Conservation (phyloP, 2,329 filamentous ascomycete species). For the Neopestalotiopsis sp. region DNA sequence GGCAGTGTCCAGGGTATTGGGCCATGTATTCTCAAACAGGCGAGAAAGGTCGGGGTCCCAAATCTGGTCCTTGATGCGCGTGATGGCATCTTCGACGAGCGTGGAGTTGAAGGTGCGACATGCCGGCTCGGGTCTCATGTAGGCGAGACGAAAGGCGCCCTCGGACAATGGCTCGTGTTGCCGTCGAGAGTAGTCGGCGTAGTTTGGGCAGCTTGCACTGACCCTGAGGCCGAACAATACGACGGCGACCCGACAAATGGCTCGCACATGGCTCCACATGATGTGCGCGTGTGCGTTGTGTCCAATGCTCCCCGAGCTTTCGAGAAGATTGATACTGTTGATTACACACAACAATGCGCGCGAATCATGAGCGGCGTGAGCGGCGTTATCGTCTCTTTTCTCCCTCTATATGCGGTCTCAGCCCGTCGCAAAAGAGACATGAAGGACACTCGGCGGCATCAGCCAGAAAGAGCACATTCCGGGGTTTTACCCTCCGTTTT, state of each 20-base stretch:
- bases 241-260: neutral
- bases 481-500: neutral
- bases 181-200: constrained; percentile 62
- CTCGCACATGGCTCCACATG: neutral
- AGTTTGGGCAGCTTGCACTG: constrained; percentile 63
- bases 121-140: constrained; percentile 74
- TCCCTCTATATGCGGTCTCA: neutral
- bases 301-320: no score
- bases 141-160: constrained; percentile 79
- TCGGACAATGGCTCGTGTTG: constrained; percentile 74
- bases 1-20: constrained; percentile 78
- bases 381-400: neutral
- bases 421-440: neutral
- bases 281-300: neutral
- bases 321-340: neutral
- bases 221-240: neutral
- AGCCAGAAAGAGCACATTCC: neutral
- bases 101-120: constrained; percentile 85
- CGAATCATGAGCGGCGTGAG: neutral
- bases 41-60: constrained; percentile 77
- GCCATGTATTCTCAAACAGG: constrained; percentile 75
- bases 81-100: constrained; percentile 77
- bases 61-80: constrained; percentile 71
- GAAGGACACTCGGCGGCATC: neutral
- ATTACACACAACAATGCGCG: neutral